Evolutionary conservation across 371 early-diverging fungal genomes (phyloP), one percentile per base, ranked within the genome.

Genomic region (Apophysomyces trapeziformis): DNA sequence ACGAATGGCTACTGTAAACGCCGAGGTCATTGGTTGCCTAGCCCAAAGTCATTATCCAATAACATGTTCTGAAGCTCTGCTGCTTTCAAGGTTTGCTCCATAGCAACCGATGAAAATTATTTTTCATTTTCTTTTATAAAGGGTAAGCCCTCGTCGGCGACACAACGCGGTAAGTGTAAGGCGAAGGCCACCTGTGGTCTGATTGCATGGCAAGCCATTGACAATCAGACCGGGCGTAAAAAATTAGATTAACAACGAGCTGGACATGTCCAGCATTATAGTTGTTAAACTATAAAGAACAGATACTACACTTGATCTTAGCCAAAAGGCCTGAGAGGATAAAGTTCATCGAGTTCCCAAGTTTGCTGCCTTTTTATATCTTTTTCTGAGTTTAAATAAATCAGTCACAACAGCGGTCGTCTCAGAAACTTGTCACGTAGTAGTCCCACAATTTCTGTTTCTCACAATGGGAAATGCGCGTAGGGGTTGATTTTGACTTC

Each of bases 251-350:
- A 80, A 80, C 70, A 72, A 70, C 66, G 64, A 64, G 68, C 66
- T 59, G 67, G 60, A 66, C 82, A 68, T 74, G 75, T 69, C 60
- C 63, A 69, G 62, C 73, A 73, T 83, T 80, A 73, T 79, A 87
- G 88, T 69, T 84, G 71, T 87, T 82, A 87, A 74, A 79, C 88
- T 87, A 79, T 79, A 82, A 83, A 86, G 86, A 87, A 87, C 88
- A 87, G 88, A 87, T 87, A 87, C 88, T 87, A 87, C 88, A 87
- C 88, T 87, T 87, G 88, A 87, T 87, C 88, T 84, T 83, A 87
- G 88, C 88, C 85, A 85, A 81, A 74, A 81, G 84, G 85, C 85
- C 81, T 81, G 86, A 87, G 85, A 86, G 85, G 81, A 82, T 78
- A 43, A 36, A 21, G 65, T 56, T 64, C 60, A 57, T 64, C 18